These are phyloP conservation scores for Rhizopogon vesiculosus DNA, from an alignment of 768 basidiomycete species.

Conservation along the genomic window DNA sequence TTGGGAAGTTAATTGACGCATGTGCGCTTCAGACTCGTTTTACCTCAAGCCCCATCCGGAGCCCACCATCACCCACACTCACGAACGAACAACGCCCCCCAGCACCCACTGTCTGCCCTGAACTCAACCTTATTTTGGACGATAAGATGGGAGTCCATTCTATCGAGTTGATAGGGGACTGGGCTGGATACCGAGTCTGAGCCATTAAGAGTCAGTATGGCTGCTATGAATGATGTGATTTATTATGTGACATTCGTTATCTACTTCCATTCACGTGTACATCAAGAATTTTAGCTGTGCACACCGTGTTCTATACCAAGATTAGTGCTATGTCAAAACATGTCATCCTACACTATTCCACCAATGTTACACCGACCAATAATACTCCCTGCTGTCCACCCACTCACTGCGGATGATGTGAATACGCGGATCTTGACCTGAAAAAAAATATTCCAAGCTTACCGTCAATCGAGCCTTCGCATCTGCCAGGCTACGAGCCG, in stretches of 20 bases:
- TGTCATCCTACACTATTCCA: no score
- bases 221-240: no score
- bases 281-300: no score
- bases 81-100: constrained; percentile 62
- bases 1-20: constrained; percentile 24
- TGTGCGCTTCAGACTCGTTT: constrained; percentile 18
- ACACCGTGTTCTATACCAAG: no score
- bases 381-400: no score
- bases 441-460: background rate
- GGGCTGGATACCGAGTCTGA: background rate
- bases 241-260: no score
- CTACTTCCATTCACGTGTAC: no score
- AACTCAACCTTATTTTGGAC: constrained; percentile 1
- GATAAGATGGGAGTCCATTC: background rate
- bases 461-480: background rate
- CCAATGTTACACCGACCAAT: no score
- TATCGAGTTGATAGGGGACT: background rate
- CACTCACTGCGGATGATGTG: background rate
- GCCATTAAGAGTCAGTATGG: background rate
- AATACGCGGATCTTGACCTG: background rate
- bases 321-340: background rate
- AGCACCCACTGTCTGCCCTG: constrained; percentile 38
- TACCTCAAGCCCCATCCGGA: constrained; percentile 23
- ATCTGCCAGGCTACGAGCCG: constrained; percentile 1
- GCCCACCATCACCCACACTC: constrained; percentile 10